Percentiles rank a stretch among this genome's conserved stretches.
Conservation (phyloP, 352 stramenopile species). For the Phytophthora palmivora region DNA sequence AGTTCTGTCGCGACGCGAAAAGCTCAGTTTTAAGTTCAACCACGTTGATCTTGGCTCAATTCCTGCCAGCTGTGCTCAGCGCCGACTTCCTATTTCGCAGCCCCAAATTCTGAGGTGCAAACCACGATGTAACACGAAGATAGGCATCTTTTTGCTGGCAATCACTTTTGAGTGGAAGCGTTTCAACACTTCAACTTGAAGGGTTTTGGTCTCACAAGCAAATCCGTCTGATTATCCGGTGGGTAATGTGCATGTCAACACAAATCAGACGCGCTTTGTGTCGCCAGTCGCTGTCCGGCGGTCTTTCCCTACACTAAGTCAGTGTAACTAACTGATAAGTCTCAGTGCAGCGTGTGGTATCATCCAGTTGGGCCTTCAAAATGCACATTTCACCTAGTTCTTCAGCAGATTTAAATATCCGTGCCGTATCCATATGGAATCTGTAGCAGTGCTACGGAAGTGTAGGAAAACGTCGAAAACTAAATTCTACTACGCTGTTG, state of each 20-base stretch:
- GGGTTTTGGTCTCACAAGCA: conserved; percentile 17
- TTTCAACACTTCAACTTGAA: conserved; percentile 38
- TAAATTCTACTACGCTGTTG: no score
- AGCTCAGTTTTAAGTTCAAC: conserved; percentile 28
- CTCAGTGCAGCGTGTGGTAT: no score
- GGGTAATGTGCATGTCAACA: neutral
- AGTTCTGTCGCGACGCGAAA: neutral
- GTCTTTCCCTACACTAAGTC: conserved; percentile 9
- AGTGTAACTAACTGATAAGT: no score
- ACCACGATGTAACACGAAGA: conserved; percentile 4
- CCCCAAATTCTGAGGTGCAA: conserved; percentile 4
- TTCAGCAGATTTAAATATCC: no score
- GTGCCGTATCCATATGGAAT: no score
- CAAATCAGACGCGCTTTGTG: conserved; percentile 8
- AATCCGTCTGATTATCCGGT: no score
- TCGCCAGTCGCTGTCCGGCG: conserved; percentile 1
- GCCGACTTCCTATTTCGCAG: no score
- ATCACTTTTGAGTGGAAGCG: conserved; percentile 36
- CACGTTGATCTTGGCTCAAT: conserved; percentile 11
- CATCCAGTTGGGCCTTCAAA: no score
- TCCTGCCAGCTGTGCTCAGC: conserved; percentile 22
- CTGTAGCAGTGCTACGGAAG: no score
- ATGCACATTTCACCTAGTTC: no score
- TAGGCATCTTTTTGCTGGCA: conserved; percentile 20
- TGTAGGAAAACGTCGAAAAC: no score